Evolutionary conservation across 2,329 filamentous ascomycete genomes (phyloP).

Genomic region (Pseudohalonectria lignicola): DNA sequence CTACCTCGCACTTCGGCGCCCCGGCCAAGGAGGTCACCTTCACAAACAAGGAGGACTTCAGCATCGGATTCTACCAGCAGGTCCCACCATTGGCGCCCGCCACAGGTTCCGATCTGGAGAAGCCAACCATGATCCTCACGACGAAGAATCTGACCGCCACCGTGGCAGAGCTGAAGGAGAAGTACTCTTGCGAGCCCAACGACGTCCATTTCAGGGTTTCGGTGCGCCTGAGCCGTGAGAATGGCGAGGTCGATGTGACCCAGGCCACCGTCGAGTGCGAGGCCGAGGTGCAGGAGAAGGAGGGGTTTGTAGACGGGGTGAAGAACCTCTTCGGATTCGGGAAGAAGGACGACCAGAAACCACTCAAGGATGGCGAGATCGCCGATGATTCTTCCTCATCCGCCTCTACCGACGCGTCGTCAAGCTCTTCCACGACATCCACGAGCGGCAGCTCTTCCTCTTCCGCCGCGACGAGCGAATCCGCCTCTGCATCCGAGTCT

Average conservation of each 20-base stretch:
- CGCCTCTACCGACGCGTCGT: conserved; percentile 20
- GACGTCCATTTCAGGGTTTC: conserved; percentile 74
- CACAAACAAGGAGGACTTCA: conserved; percentile 71
- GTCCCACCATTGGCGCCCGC: conserved; percentile 23
- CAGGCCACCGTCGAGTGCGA: conserved; percentile 79
- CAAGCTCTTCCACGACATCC: conserved; percentile 7
- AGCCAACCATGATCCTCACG: conserved; percentile 52
- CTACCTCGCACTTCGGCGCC: conserved; percentile 62
- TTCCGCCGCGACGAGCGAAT: conserved; percentile 17
- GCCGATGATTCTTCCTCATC: conserved; percentile 21
- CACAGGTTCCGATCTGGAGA: conserved; percentile 35
- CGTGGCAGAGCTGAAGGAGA: conserved; percentile 66
- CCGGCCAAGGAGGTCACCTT: conserved; percentile 77
- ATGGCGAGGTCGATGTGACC: conserved; percentile 70
- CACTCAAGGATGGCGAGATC: conserved; percentile 49
- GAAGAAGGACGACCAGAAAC: conserved; percentile 77
- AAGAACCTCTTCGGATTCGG: conserved; percentile 96
- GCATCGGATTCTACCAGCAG: conserved; percentile 69
- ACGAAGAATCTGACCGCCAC: conserved; percentile 82
- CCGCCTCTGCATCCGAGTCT: conserved; percentile 35
- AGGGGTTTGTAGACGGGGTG: conserved; percentile 80
- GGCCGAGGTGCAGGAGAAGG: conserved; percentile 60
- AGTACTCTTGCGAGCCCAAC: conserved; percentile 63
- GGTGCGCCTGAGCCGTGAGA: conserved; percentile 58
- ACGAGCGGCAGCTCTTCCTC: conserved; percentile 8